Base-by-base conservation (phyloP, 169 alveolate species). In the Cryptosporidium canis region DNA sequence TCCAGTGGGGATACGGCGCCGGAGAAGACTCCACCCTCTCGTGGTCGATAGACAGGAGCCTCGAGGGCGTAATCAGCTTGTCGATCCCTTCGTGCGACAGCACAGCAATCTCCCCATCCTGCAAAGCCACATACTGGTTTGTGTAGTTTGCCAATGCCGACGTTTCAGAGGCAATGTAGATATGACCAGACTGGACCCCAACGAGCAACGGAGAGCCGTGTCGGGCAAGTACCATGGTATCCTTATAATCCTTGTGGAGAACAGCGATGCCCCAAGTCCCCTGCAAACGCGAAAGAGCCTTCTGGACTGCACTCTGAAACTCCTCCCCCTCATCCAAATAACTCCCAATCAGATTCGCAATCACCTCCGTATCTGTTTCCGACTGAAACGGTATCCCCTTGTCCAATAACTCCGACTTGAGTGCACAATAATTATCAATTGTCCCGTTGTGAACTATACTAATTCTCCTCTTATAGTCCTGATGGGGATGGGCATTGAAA, bases 401-500 rank as follows among this genome's bases (percentile, higher is more conserved):
- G 48, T 83, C 85, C 45, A 83, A 70, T 53, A 94, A 77, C 61
- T 92, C 93, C 14, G 85, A 91, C 68, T 93, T 94, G 16, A 95
- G 83, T 45, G 91, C 85, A 39, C 83, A 83, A 85, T 91, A 95
- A 90, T 97, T 97, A 47, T 95, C 98, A 18, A 97, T 94, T 27
- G 98, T 96, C 5, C 99, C 99, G 90, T 98, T 98, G 85, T 98
- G 99, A 18, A 96, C 98, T 14, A 97, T 90, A 31, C 98, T 95
- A 3, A 97, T 84, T 70, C 98, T 93, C 41, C 94, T 93, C 56
- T 92, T 90, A 53, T 92, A 90, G 90, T 97, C 99, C 61, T 90
- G 91, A 92, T 98, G 99, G 21, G 99, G 99, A 92, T 98, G 99
- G 33, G 99, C 99, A 90, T 97, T 97, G 37, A 90, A 92, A 82